These are phyloP conservation scores for Scheffersomyces stambukii DNA, from an alignment of 1,139 yeast genomes.

Conservation along the genomic window DNA sequence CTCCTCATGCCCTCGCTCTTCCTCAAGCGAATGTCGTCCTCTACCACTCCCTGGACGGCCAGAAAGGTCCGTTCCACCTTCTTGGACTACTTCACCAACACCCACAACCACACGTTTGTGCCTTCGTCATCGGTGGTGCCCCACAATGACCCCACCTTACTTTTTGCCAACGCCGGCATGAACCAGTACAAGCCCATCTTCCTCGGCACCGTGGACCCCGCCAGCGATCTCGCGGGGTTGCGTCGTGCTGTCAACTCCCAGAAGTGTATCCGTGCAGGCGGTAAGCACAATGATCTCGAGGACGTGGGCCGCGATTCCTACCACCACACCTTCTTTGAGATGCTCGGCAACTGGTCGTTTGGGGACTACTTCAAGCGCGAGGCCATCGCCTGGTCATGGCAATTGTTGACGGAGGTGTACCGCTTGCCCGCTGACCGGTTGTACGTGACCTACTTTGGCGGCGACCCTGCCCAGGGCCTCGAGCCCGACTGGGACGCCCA, in stretches of 20 bases:
- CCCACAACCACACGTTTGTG: conserved; percentile 69
- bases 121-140: conserved; percentile 96
- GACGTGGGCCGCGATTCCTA: conserved; percentile 97
- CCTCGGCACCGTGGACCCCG: conserved; percentile 94
- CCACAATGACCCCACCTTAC: conserved; percentile 92
- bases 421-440: conserved; percentile 74
- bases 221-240: conserved; percentile 77
- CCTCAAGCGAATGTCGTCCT: no score
- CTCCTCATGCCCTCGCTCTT: no score
- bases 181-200: conserved; percentile 97
- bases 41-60: conserved; percentile 64
- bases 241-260: conserved; percentile 94
- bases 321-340: conserved; percentile 97
- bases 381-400: conserved; percentile 89
- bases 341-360: conserved; percentile 99
- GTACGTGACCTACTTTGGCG: conserved; percentile 94
- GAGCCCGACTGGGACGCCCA: conserved; percentile 94
- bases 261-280: conserved; percentile 99
- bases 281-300: conserved; percentile 96
- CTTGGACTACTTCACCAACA: conserved; percentile 68
- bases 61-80: conserved; percentile 81
- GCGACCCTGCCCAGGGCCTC: conserved; percentile 78
- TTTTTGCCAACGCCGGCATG: conserved; percentile 98
- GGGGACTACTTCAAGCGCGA: conserved; percentile 97
- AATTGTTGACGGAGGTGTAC: conserved; percentile 77